Base-by-base conservation (phyloP, 2,329 filamentous ascomycete species). In the Alternaria arbusti region DNA sequence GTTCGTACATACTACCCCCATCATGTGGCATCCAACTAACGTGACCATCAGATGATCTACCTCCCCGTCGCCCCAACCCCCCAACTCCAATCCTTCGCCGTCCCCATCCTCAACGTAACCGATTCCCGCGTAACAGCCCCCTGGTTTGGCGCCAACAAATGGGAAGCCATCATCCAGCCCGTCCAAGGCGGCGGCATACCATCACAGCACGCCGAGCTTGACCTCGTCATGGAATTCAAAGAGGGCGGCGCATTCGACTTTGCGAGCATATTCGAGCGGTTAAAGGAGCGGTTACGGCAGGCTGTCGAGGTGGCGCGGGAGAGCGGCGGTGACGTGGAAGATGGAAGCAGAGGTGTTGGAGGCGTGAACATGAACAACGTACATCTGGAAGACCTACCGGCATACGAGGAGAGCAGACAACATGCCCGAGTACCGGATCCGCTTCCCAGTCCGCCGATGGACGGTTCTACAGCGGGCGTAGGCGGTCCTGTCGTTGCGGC, bases 201-300 rank as follows among this genome's bases (percentile, higher is more conserved):
- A 1, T 82, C 90, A 6, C 87, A 90, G 22, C 86, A 93, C 65
- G 86, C 90, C 17, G 88, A 90, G 26, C 85, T 97, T 46, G 93
- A 96, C 73, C 80, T 97, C 69, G 94, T 92, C 78, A 86, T 97
- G 73, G 94, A 90, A 22, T 98, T 98, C 84, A 94, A 94, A 77
- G 94, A 98, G 66, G 95, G 95, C 46, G 95, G 95, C n/a, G 94
- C 94, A 62, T 96, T 91, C 78, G 94, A 97, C 71, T 98, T 97
- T 76, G 90, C 94, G 73, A 87, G 88, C 54, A 88, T 88, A 56
- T 97, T 94, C 75, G 93, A 96, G 73, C 86, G 91, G 59, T 89
- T 97, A 68, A 94, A 93, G 76, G 94, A 97, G 76, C 87, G 93
- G 7, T 82, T 97, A 59, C 87, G 91, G 68, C 93, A 97, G 73